Evolutionary conservation across 2,329 filamentous ascomycete species (phyloP).

Genomic region (Lachnellula subtilissima): DNA sequence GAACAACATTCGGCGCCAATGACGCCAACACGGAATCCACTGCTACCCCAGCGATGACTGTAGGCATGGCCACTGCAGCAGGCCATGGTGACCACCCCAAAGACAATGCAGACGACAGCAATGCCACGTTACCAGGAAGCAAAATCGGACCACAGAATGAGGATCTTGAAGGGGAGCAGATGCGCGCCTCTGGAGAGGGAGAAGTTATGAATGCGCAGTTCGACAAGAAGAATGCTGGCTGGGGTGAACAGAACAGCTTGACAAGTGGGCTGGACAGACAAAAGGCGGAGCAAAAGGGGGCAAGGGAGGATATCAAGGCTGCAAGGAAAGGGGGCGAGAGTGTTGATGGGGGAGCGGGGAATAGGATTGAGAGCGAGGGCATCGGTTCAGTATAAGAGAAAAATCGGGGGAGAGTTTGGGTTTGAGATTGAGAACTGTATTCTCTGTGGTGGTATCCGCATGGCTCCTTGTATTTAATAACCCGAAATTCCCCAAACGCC

Average conservation of each 20-base stretch:
- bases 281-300: conserved; percentile 30
- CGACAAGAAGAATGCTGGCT: conserved; percentile 30
- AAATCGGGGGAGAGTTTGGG: neutral
- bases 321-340: conserved; percentile 21
- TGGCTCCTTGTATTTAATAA: conserved; percentile 14
- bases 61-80: conserved; percentile 27
- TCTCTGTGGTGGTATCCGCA: conserved; percentile 6
- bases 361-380: conserved; percentile 27
- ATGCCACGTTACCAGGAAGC: conserved; percentile 20
- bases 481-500: conserved; percentile 22
- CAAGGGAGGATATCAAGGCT: conserved; percentile 26
- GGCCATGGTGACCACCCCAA: conserved; percentile 29
- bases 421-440: neutral
- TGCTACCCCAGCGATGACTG: conserved; percentile 24
- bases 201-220: conserved; percentile 30
- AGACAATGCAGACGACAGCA: conserved; percentile 28
- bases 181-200: conserved; percentile 28
- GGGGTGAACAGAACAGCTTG: conserved; percentile 29
- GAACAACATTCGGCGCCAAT: conserved; percentile 26
- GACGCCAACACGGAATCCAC: conserved; percentile 16
- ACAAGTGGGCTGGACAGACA: conserved; percentile 29
- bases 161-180: conserved; percentile 31
- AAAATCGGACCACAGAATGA: conserved; percentile 28
- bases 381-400: conserved; percentile 21
- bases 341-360: conserved; percentile 29